Evolutionary conservation across 768 basidiomycete species (phyloP), one percentile per base, ranked within the genome.

Genomic region (Pseudohyphozyma bogoriensis): DNA sequence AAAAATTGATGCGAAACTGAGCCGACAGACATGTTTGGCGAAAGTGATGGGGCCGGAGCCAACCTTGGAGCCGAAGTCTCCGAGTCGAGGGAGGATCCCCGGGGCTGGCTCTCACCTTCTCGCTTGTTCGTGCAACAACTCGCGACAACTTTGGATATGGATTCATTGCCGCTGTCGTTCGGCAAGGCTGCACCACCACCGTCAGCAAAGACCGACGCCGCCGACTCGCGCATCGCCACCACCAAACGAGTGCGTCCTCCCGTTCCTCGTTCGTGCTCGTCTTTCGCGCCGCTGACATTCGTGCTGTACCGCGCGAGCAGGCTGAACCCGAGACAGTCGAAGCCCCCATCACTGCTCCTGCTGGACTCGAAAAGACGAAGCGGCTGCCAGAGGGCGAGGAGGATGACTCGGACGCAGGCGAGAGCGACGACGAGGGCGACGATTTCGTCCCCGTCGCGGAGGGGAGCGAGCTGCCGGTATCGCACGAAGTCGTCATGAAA

Each of bases 401-500:
- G 32, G 72, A 82, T 3, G 57, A 62, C 20, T 62, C 51, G 69
- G 67, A 72, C 32, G 72, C 82, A 24, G 71, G 73, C 51, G 57
- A 56, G 1, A 54, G 40, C 10, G 64, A 55, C 13, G 60, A 62
- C 35, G 81, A 81, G 45, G 74, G 75, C 24, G 71, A 73, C 49
- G 59, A 55, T 0, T 51, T 26, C 15, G 64, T 51, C 11, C 60
- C 67, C n/a, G 72, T 72, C 46, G 76, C 78, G 58, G 78, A 79
- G 51, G 75, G 74, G 15, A 81, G 83, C 46, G 78, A 79, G 55
- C 87, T 93, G 71, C 95, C 95, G 26, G 81, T 83, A 33, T 85
- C 89, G 9, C 93, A 97, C 72, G 92, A 97, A 77, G 81, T 93
- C 57, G 75, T 82, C 15, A 79, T 97, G 71, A 95, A 93, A 74